phyloP scores from a whole-genome alignment of 1,284 basidiomycete genomes.

The Ceratobasidium sp. region DNA sequence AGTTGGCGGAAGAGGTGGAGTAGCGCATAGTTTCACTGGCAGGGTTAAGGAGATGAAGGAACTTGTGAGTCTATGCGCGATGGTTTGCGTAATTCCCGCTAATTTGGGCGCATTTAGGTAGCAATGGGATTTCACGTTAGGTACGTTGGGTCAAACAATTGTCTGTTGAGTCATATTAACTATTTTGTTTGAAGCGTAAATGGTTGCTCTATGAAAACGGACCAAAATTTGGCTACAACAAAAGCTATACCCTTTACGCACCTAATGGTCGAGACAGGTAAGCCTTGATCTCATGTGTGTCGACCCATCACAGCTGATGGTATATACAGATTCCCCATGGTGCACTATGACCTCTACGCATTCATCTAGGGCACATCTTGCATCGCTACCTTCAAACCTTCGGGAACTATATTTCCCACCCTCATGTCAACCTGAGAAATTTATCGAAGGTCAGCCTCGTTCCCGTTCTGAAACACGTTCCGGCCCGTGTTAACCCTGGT shows the following conservation, averaged over 20 bases:
- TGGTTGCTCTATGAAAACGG: slow-evolving; percentile 87
- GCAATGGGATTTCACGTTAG: slow-evolving; percentile 79
- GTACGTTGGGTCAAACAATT: slow-evolving; percentile 51
- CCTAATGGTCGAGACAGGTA: slow-evolving; percentile 43
- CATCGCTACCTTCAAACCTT: slow-evolving; percentile 66
- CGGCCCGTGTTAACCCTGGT: not conserved
- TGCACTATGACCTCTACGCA: slow-evolving; percentile 84
- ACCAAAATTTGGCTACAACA: slow-evolving; percentile 74
- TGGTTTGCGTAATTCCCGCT: slow-evolving; percentile 46
- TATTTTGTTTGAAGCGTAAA: slow-evolving; percentile 67
- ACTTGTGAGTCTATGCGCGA: slow-evolving; percentile 65
- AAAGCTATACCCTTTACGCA: slow-evolving; percentile 60
- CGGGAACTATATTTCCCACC: slow-evolving; percentile 68
- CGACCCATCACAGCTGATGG: slow-evolving; percentile 49
- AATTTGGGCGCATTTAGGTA: slow-evolving; percentile 61
- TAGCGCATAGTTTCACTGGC: slow-evolving; percentile 91
- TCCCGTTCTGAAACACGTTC: not conserved
- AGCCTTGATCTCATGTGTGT: slow-evolving; percentile 24
- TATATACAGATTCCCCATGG: slow-evolving; percentile 82
- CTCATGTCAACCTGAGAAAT: slow-evolving; percentile 76
- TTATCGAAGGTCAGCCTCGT: slow-evolving; percentile 62
- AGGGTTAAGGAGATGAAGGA: slow-evolving; percentile 75
- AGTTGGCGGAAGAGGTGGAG: slow-evolving; percentile 74
- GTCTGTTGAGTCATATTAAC: not conserved
- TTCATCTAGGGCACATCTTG: slow-evolving; percentile 73